Evolutionary conservation across 164 flowering plant species (phyloP), one percentile per base, ranked within the genome.

Genomic region (Magnolia sinica): DNA sequence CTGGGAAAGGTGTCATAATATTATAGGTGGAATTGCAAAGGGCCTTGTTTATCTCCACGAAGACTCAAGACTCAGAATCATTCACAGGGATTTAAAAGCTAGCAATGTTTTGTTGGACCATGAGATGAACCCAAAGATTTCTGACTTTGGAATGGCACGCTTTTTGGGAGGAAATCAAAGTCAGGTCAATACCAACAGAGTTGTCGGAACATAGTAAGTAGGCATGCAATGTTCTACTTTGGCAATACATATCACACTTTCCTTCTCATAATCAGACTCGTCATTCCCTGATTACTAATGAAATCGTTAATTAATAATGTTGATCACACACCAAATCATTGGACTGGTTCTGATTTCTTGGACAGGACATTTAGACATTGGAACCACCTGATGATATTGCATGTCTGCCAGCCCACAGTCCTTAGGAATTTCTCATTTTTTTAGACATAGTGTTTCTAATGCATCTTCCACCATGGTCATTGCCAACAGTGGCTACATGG

Each of bases 11-110:
- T 80, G 86, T 11, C 67, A 67, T 50, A 79, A 72, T 16, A 81
- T 81, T 8, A 78, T 83, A 1, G 63, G 11, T 16, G 91, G 91
- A 8, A 83, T 88, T 20, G 86, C 89, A 16, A 79, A 85, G 58
- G 91, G 91, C 10, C 31, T 90, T 58, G 79, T 87, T 18, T 88
- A 90, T 71, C 87, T 90, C 64, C 93, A 90, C 50, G 87, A 85
- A 23, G 91, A 88, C 58, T 90, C 90, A 10, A 77, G 85, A 8
- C 76, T 87, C 11, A 73, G 70, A 52, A 85, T 88, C 11, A 86
- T 89, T 6, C 92, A 88, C 50, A 79, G 90, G 5, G 90, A 90
- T 79, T 85, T 89, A 3, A 89, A 88, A 76, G 81, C 89, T 19
- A 81, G 88, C 84, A 90, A 90, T 61, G 61, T 87, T 4, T 73